These are phyloP conservation scores for Silene uniflora DNA, from an alignment of 148 eudicot species.

Conservation along the genomic window DNA sequence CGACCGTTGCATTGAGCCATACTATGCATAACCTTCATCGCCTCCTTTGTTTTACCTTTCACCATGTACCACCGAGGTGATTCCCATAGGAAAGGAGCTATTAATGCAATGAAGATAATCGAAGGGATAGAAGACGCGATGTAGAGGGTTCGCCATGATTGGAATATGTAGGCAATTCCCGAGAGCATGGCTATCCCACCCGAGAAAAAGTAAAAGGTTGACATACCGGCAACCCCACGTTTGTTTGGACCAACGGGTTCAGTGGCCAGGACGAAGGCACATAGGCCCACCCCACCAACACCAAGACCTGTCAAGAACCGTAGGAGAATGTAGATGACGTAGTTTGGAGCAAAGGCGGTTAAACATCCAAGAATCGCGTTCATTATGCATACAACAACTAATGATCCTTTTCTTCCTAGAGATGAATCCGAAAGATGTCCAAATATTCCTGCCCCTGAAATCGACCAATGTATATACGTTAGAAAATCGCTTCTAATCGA, in stretches of 20 bases:
- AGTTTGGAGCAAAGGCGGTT: conserved; percentile 60
- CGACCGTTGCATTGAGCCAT: conserved; percentile 54
- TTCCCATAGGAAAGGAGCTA: conserved; percentile 71
- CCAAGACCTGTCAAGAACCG: conserved; percentile 70
- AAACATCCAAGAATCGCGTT: conserved; percentile 61
- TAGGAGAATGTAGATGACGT: conserved; percentile 41
- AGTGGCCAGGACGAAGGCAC: conserved; percentile 75
- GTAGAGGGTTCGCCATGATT: conserved; percentile 67
- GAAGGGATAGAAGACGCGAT: conserved; percentile 70
- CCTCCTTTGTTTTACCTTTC: conserved; percentile 61
- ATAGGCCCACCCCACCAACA: conserved; percentile 81
- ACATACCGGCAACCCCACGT: conserved; percentile 84
- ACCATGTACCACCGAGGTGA: conserved; percentile 90
- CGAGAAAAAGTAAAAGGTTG: conserved; percentile 87
- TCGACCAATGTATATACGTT: neutral
- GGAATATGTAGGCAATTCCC: conserved; percentile 62
- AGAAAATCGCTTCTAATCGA: neutral
- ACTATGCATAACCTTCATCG: conserved; percentile 49
- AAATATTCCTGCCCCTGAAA: conserved; percentile 84
- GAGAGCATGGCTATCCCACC: conserved; percentile 61
- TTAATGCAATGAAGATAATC: conserved; percentile 41
- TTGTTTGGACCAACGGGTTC: conserved; percentile 71
- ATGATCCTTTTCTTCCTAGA: conserved; percentile 73
- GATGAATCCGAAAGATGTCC: conserved; percentile 82
- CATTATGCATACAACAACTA: conserved; percentile 48